phyloP scores from a whole-genome alignment of 2,329 filamentous ascomycete species.

The Cordyceps militaris region DNA sequence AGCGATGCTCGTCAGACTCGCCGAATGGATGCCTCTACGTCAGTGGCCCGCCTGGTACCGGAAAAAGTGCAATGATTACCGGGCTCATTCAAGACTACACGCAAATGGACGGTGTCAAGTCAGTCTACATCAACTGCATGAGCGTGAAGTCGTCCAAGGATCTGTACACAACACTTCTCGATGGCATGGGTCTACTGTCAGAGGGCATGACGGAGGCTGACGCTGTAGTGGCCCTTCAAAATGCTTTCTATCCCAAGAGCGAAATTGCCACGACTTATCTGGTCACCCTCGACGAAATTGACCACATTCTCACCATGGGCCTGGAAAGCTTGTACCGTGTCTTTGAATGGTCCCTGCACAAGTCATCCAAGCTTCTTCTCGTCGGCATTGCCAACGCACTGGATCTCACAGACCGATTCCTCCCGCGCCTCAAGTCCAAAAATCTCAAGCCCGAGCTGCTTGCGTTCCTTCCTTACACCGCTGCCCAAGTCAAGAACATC shows the following conservation, averaged over 20 bases:
- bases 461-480: conserved; percentile 88
- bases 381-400: conserved; percentile 94
- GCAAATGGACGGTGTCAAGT: conserved; percentile 49
- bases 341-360: conserved; percentile 93
- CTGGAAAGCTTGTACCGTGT: conserved; percentile 83
- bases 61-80: conserved; percentile 89
- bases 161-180: conserved; percentile 71
- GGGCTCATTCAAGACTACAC: conserved; percentile 62
- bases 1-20: conserved; percentile 50
- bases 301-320: conserved; percentile 84
- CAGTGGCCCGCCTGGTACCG: conserved; percentile 90
- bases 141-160: conserved; percentile 85
- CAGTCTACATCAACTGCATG: conserved; percentile 91
- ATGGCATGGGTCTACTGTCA: conserved; percentile 54
- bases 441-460: conserved; percentile 86
- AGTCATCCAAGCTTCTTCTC: conserved; percentile 70
- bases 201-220: conserved; percentile 55
- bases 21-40: conserved; percentile 84
- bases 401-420: conserved; percentile 88
- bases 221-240: conserved; percentile 60
- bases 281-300: conserved; percentile 91
- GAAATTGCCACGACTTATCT: conserved; percentile 57
- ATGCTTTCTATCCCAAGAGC: conserved; percentile 61
- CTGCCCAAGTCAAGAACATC: conserved; percentile 77
- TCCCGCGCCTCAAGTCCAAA: conserved; percentile 86